Evolutionary conservation across 352 stramenopile species (phyloP).

Genomic region (Phytophthora vignae): DNA sequence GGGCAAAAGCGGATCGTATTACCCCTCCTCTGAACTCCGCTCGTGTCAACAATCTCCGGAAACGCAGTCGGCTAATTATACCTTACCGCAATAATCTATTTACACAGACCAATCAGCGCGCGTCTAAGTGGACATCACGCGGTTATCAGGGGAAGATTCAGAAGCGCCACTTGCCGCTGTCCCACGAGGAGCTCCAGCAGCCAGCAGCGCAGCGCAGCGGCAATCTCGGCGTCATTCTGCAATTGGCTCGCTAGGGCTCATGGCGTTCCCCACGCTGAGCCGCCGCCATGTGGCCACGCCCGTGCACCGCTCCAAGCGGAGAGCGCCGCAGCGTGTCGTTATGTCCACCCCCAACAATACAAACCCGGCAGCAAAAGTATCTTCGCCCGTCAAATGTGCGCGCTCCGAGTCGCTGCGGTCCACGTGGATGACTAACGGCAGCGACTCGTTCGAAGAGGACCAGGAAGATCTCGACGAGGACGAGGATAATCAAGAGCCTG

Average conservation of each 20-base stretch:
- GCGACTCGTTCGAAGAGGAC: constrained; percentile 26
- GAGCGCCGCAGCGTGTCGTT: background rate
- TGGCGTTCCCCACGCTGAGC: constrained; percentile 22
- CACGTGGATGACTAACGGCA: constrained; percentile 47
- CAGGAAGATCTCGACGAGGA: constrained; percentile 2
- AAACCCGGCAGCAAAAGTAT: background rate
- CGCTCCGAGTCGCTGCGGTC: constrained; percentile 46
- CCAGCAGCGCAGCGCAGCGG: background rate
- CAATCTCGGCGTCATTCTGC: constrained; percentile 15
- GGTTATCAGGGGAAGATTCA: constrained; percentile 28
- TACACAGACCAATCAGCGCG: constrained; percentile 11
- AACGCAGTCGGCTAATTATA: constrained; percentile 2
- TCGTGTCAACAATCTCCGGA: constrained; percentile 18
- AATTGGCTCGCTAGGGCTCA: constrained; percentile 23
- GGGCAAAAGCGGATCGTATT: background rate
- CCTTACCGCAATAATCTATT: background rate
- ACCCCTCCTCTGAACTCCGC: background rate
- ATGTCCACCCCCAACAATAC: too few relatives aligned
- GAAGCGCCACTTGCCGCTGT: constrained; percentile 10
- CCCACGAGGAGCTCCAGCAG: constrained; percentile 10
- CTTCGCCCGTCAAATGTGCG: constrained; percentile 24
- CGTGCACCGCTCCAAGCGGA: constrained; percentile 14
- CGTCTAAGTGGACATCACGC: constrained; percentile 18
- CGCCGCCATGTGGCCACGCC: constrained; percentile 16
- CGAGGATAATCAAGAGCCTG: constrained; percentile 8